phyloP scores from a whole-genome alignment of 1,139 yeast genomes.

The Debaryomyces sp. region DNA sequence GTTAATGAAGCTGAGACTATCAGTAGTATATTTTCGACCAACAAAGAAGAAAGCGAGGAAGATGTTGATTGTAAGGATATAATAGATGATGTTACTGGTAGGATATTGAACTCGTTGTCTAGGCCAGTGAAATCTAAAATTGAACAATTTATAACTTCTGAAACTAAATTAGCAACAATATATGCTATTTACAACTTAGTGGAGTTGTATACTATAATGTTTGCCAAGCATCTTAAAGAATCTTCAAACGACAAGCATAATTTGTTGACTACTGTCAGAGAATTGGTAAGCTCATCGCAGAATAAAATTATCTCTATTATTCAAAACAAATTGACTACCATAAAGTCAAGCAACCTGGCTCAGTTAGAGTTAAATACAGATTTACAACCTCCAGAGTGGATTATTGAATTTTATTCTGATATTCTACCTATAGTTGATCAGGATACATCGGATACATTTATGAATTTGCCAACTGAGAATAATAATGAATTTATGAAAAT shows the following conservation, averaged over 20 bases:
- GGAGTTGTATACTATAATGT: slow-evolving; percentile 71
- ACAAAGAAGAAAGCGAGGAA: slow-evolving; percentile 15
- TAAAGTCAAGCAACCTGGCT: slow-evolving; percentile 43
- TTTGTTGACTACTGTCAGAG: slow-evolving; percentile 27
- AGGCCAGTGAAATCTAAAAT: slow-evolving; percentile 51
- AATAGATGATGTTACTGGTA: slow-evolving; percentile 36
- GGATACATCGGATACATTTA: slow-evolving; percentile 37
- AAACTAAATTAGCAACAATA: slow-evolving; percentile 56
- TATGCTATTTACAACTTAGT: slow-evolving; percentile 65
- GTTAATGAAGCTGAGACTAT: slow-evolving; percentile 87
- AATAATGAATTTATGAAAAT: slow-evolving; percentile 35
- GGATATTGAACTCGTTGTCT: slow-evolving; percentile 36
- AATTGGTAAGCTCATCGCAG: slow-evolving; percentile 34
- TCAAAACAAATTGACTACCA: slow-evolving; percentile 42
- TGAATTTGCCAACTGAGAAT: slow-evolving; percentile 37
- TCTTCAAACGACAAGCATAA: slow-evolving; percentile 17
- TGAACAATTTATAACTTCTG: slow-evolving; percentile 71
- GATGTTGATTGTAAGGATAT: slow-evolving; percentile 26
- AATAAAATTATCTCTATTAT: slow-evolving; percentile 45
- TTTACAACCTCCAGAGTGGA: slow-evolving; percentile 75
- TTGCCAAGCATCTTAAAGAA: slow-evolving; percentile 45
- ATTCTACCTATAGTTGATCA: slow-evolving; percentile 54
- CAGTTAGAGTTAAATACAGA: slow-evolving; percentile 48
- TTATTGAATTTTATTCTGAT: slow-evolving; percentile 56
- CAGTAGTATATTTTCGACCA: slow-evolving; percentile 36